Evolutionary conservation across 108 stramenopile genomes (phyloP), one percentile per base, ranked within the genome.

Genomic region (Licmophora abbreviata): DNA sequence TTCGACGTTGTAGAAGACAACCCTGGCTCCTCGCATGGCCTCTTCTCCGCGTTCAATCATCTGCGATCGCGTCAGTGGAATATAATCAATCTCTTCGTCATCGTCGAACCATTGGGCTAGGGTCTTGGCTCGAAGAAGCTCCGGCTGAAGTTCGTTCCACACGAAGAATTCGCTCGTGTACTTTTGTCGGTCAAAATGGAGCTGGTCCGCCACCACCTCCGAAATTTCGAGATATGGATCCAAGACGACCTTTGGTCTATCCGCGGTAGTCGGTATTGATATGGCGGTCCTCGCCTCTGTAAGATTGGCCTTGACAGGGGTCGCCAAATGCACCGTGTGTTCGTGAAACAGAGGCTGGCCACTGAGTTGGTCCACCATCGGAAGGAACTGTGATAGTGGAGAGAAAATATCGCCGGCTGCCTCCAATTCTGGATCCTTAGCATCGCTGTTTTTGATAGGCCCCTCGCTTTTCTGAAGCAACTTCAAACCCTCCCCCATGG

Each of bases 331-430:
- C n/a, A n/a, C n/a, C n/a, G n/a, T n/a, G n/a, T n/a, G n/a, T n/a
- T n/a, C n/a, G n/a, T n/a, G n/a, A n/a, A 78, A 71, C 46, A 86
- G 37, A 3, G 80, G 80, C 48, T 65, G 52, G 11, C 84, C 85
- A 58, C 77, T 82, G 14, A 82, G 66, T 44, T 91, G 82, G 75
- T 91, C 89, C 1, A 86, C 85, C 58, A 77, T 81, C 54, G 84
- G 79, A 53, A 84, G 77, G 38, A 48, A 35, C 31, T 17, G 28
- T 24, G 44, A 17, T n/a, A n/a, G n/a, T n/a, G n/a, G n/a, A 5
- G 24, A 55, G 17, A 32, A 23, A 43, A 18, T 55, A 8, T 11
- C 29, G 26, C 63, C 44, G 54, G 29, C 56, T 54, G 74, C 45
- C n/a, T 53, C 69, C 45, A 71, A 12, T 44, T 36, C 31, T 54